Evolutionary conservation across 2,329 filamentous ascomycete genomes (phyloP), one percentile per base, ranked within the genome.

Genomic region (Aspergillus piperis): DNA sequence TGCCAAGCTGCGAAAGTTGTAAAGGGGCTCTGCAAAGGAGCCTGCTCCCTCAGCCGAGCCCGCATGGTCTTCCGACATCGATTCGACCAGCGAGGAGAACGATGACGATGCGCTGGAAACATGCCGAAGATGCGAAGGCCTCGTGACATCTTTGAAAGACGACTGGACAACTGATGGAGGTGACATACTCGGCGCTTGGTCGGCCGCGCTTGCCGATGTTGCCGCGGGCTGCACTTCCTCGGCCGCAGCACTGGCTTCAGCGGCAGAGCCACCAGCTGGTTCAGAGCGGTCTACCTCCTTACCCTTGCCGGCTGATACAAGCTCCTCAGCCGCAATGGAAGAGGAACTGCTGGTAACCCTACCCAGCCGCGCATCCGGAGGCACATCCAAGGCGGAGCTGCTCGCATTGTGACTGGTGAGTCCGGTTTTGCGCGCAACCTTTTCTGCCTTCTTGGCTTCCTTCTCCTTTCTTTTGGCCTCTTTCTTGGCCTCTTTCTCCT

Each of bases 1-100:
- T 2, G 91, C 90, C 21, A 98, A 79, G 67, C 92, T 96, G 58
- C 88, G 84, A 72, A 97, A 97, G 74, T 96, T 97, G 77, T 96
- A 95, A 85, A 96, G 87, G 3, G 92, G 86, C 71, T 97, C 93
- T 0, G 83, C 79, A 49, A 83, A 82, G 4, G 80, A 70, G 57
- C 80, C 83, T 5, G 77, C 78, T 65, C 78, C 77, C 13, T 82
- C 81, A 4, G 82, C 79, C 1, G 80, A 79, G 1, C 82, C 80
- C 3, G 68, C 55, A 19, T 71, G 71, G 21, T 78, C 77, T 2
- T 74, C 73, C 1, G 73, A 61, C 10, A 68, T 70, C 32, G 88
- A 90, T 54, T 94, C 91, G 0, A 86, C 81, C 11, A 88, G 81
- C 0, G 91, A 96, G 0, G 92, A 96, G 8, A 88, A 87, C 0